Evolutionary conservation across 2,329 filamentous ascomycete genomes (phyloP), one percentile per base, ranked within the genome.

Genomic region (Venturiaceae sp.): DNA sequence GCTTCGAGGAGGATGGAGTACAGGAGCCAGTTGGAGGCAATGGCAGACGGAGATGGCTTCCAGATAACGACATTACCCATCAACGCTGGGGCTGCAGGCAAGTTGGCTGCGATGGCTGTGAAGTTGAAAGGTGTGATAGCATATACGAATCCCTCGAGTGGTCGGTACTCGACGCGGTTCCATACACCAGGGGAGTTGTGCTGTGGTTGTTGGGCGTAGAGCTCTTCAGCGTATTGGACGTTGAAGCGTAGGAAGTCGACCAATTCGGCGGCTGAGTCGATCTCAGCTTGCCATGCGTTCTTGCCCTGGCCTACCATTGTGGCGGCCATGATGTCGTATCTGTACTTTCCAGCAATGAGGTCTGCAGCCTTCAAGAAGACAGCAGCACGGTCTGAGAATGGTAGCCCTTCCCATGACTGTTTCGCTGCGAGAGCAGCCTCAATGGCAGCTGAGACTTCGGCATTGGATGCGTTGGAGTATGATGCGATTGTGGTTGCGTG

Each of bases 201-300:
- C 55, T 80, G 81, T 14, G 92, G 92, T 74, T 99, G 94, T 70
- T 90, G 85, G 37, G 83, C 83, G 71, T 96, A 96, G 58, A 96
- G 77, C 70, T 96, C 89, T 75, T 96, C 87, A 30, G 92, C 92
- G 69, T 94, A 96, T 72, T 92, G 85, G 57, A 96, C 92, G 69
- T 94, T 94, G 79, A 96, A 96, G 47, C 91, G 84, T 70, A 97
- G 78, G 75, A 97, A 97, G 72, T 99, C 92, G 65, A 84, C 87
- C 66, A 95, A 76, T 79, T 99, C 94, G 8, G 92, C 92, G 19
- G 92, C 92, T 39, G 92, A 83, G 73, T 97, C 92, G 63, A 97
- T 97, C 80, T 99, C 92, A n/a, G 94, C 92, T 75, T 99, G 92
- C 91, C 91, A 97, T 53, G 90, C 90, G 72, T 96, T 97, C 83